Evolutionary conservation across 2,329 filamentous ascomycete genomes (phyloP), one percentile per base, ranked within the genome.

Genomic region (Pseudovirgaria hyperparasitica): DNA sequence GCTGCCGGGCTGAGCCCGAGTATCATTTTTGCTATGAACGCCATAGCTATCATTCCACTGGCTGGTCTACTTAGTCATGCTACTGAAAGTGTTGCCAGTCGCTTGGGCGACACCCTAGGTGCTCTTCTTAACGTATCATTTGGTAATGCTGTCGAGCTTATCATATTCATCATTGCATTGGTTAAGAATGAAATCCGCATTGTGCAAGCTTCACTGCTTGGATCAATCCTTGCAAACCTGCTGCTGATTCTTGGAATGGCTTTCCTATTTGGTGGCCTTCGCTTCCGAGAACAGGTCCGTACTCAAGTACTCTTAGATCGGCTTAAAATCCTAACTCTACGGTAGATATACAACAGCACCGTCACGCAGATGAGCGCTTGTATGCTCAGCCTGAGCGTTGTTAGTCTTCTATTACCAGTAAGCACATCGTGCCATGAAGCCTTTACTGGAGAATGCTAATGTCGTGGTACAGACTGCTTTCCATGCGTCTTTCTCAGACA

Each of bases 301-400:
- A 21, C n/a, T n/a, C 16, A 7, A 11, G 17, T 14, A 18, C 4
- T 15, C 19, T 8, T 17, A 25, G 13, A 20, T 12, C 23, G 14
- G 18, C 15, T 13, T 16, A n/a, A 11, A 19, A 19, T 23, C 30
- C 40, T 45, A 35, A 47, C 30, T 19, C 7, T 15, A 6, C 19
- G 17, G 8, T 28, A 80, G 71, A 76, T 94, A 36, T 94, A 93
- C 59, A 94, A 93, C 58, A 90, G 76, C 56, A 93, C 82, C 13
- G 82, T 93, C 32, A 93, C 85, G 1, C 85, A 94, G 52, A 93
- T 93, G 82, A 93, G 84, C 50, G 86, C 86, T 27, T 92, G 84
- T 58, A 65, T 94, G 41, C 70, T 94, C 40, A 92, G 82, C 62
- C 56, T 93, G 54, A 86, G 81, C 46, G 86, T 92, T 34, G 86